Percentiles rank a stretch among this genome's conserved stretches.
phyloP scores from a whole-genome alignment of 768 basidiomycete genomes.

The Boletus rubescentipes region DNA sequence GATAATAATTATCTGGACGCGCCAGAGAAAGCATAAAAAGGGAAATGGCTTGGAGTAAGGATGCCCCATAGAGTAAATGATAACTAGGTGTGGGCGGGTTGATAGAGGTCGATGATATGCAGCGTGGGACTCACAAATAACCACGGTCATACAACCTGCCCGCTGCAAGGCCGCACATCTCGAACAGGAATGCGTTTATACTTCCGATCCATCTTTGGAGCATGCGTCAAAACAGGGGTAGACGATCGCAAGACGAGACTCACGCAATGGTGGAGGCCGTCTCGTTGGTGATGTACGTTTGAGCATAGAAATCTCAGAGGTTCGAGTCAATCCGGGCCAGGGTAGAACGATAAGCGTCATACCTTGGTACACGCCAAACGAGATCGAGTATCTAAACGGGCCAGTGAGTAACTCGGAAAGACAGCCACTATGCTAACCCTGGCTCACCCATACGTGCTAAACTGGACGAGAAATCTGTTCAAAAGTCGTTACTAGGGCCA shows the following conservation, averaged over 20 bases:
- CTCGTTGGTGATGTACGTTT: conserved; percentile 36
- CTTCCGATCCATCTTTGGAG: conserved; percentile 46
- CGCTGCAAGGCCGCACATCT: conserved; percentile 43
- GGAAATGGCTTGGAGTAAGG: conserved; percentile 31
- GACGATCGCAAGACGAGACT: conserved; percentile 9
- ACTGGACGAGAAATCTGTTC: conserved; percentile 38
- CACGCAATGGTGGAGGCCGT: conserved; percentile 42
- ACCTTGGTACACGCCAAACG: conserved; percentile 48
- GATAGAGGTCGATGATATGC: neutral
- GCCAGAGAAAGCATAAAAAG: conserved; percentile 49
- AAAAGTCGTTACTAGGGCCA: neutral
- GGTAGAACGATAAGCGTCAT: neutral
- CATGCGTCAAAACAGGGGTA: neutral
- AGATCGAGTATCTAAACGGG: conserved; percentile 32
- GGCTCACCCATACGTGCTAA: conserved; percentile 38
- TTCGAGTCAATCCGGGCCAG: neutral
- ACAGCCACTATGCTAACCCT: neutral
- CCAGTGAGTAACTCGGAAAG: neutral
- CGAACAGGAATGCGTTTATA: conserved; percentile 45
- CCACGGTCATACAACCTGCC: conserved; percentile 54
- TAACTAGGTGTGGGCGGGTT: conserved; percentile 15
- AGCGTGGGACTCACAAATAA: conserved; percentile 41
- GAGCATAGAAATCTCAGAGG: conserved; percentile 38
- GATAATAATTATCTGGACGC: conserved; percentile 42
- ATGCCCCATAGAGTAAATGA: conserved; percentile 29